A percentile compares a stretch with the other conserved stretches of the same genome.
Evolutionary conservation across 805 yeast species (phyloP).

Genomic region (Myxozyma neotropica): DNA sequence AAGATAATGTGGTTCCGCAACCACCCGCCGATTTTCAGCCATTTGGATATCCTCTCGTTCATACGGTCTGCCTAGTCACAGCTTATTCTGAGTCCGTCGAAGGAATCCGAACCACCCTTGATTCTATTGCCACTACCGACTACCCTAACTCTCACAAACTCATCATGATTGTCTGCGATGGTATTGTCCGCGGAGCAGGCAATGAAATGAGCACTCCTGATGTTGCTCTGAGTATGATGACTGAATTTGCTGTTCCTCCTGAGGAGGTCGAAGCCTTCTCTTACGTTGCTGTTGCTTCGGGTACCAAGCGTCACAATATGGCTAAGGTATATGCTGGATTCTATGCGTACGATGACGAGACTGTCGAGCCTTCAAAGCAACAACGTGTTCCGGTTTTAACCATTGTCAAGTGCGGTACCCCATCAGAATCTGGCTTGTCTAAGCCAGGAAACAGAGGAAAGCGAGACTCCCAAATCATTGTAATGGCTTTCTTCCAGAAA

Average conservation of each 20-base stretch:
- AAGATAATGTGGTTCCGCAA: constrained; percentile 82
- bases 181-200: constrained; percentile 91
- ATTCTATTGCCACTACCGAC: constrained; percentile 91
- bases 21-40: constrained; percentile 92
- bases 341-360: constrained; percentile 76
- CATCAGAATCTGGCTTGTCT: constrained; percentile 64
- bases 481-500: constrained; percentile 88
- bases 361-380: constrained; percentile 79
- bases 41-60: constrained; percentile 75
- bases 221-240: constrained; percentile 83
- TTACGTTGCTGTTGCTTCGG: constrained; percentile 94
- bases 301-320: constrained; percentile 94
- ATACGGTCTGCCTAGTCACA: constrained; percentile 76
- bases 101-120: constrained; percentile 84
- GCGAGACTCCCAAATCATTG: constrained; percentile 88
- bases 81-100: constrained; percentile 92
- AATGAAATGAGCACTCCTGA: constrained; percentile 88
- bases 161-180: constrained; percentile 86
- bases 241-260: constrained; percentile 66
- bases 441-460: constrained; percentile 97
- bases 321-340: constrained; percentile 96
- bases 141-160: constrained; percentile 94
- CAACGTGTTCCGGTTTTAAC: constrained; percentile 75
- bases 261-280: constrained; percentile 82
- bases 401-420: constrained; percentile 86